Base-by-base conservation (phyloP, 495 filamentous ascomycete genomes). In the Immersiella caudata region DNA sequence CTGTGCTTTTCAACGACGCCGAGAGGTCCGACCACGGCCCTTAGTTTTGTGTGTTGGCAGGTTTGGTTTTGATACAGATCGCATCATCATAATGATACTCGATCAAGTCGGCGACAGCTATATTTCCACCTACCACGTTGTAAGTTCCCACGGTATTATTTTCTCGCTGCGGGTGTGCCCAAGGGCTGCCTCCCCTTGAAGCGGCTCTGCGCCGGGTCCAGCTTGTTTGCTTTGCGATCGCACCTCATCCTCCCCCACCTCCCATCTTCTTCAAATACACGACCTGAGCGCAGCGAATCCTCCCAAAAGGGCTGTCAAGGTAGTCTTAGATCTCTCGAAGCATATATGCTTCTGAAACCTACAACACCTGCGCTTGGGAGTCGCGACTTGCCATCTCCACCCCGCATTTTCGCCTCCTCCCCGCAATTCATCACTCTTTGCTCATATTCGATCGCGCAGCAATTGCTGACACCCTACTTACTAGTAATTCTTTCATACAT, bases 41-140 rank as follows among this genome's bases (percentile, higher is more conserved):
- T 33, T 27, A 51, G 22, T 51, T 52, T 57, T 61, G 33, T 14
- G 24, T 40, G 49, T 55, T 54, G 59, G 52, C 60, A 7, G 26
- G 54, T 40, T 49, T 59, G 22, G 49, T 26, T 26, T 27, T 25
- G 21, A 24, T 57, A 55, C 60, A 58, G 58, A 55, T 64, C 62
- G 66, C 68, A 68, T 52, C 75, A 73, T 66, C 73, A 78, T 76
- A 73, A 71, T 76, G 74, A 71, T 57, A 68, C 63, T 74, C 63
- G 70, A 58, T 52, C 65, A 26, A 66, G 50, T 64, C 61, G 58
- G 65, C 33, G 27, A 64, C 36, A 61, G n/a, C 56, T 61, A 55
- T 65, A 74, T 74, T 14, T 20, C 61, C 71, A 71, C 56, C 35
- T 67, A 56, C 57, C 27, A 24, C 40, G 65, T 68, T 69, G 75